These are phyloP conservation scores for Backusella parvicylindrica DNA, from an alignment of 192 early-diverging fungal genomes.

Conservation along the genomic window DNA sequence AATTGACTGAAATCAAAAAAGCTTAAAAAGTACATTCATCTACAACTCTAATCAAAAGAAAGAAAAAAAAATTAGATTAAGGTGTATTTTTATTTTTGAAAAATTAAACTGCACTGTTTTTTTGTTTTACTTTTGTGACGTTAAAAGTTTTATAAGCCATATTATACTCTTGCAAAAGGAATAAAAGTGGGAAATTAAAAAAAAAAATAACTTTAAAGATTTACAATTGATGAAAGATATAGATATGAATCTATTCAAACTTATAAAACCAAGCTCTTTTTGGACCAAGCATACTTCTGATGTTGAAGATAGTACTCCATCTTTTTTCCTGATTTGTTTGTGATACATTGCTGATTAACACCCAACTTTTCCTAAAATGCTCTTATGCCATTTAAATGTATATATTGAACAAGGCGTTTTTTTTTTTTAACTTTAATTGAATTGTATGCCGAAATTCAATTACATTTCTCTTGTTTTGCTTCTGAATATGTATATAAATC, in stretches of 20 bases:
- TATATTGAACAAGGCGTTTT: background rate
- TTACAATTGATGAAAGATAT: too few relatives aligned
- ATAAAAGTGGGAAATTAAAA: background rate
- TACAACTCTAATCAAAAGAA: background rate
- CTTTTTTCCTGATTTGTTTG: background rate
- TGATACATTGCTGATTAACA: background rate
- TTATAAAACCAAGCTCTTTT: background rate
- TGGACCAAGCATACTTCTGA: background rate
- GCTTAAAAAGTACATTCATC: background rate
- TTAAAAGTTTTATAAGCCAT: background rate
- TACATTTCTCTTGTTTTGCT: background rate
- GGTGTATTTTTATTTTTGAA: conserved; percentile 4
- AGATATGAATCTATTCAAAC: too few relatives aligned
- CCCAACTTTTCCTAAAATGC: background rate
- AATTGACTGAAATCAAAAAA: conserved; percentile 4
- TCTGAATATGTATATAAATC: background rate
- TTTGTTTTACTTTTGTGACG: background rate
- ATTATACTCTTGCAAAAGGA: background rate
- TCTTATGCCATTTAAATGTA: background rate
- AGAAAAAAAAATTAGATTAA: background rate
- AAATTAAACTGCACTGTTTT: conserved; percentile 2
- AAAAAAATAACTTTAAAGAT: background rate
- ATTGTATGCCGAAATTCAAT: background rate
- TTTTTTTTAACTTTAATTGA: background rate
- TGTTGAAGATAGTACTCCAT: background rate